These are phyloP conservation scores for Collariella sp. DNA, from an alignment of 495 filamentous ascomycete species.

Conservation along the genomic window DNA sequence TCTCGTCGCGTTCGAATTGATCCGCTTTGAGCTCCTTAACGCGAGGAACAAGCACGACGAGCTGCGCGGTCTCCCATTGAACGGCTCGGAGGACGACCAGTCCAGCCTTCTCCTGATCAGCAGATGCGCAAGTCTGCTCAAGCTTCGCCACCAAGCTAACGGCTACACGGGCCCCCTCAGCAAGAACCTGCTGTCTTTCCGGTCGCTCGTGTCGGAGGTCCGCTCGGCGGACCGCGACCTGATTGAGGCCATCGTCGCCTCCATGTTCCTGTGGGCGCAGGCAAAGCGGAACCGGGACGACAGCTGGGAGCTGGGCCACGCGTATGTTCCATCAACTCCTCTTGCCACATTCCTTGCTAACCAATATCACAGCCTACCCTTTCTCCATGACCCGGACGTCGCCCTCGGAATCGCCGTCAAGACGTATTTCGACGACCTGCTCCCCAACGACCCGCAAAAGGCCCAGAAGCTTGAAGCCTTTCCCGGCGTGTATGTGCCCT, in stretches of 20 bases:
- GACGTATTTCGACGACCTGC: constrained; percentile 79
- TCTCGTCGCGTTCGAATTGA: constrained; percentile 69
- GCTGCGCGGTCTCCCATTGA: constrained; percentile 42
- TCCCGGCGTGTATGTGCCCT: constrained; percentile 60
- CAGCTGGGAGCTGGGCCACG: constrained; percentile 59
- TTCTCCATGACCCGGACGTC: constrained; percentile 74
- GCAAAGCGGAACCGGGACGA: constrained; percentile 62
- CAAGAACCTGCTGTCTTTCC: constrained; percentile 79
- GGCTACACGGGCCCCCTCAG: constrained; percentile 94
- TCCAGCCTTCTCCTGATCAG: constrained; percentile 69
- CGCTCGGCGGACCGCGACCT: constrained; percentile 71
- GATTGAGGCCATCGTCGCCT: constrained; percentile 68
- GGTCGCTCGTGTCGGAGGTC: constrained; percentile 70
- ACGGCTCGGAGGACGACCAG: constrained; percentile 49
- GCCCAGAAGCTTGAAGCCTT: constrained; percentile 52
- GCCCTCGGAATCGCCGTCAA: constrained; percentile 84
- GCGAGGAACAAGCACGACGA: constrained; percentile 46
- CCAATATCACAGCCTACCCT: constrained; percentile 59
- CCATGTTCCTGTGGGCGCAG: constrained; percentile 71
- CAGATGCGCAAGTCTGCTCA: constrained; percentile 72
- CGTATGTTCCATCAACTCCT: constrained; percentile 44
- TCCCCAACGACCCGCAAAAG: constrained; percentile 51
- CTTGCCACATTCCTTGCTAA: constrained; percentile 25
- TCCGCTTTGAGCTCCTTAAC: constrained; percentile 70
- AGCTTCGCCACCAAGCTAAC: constrained; percentile 70